Percentiles rank a stretch among this genome's conserved stretches.
Conservation (phyloP, 305 asterid species). For the Solanum hybrid region DNA sequence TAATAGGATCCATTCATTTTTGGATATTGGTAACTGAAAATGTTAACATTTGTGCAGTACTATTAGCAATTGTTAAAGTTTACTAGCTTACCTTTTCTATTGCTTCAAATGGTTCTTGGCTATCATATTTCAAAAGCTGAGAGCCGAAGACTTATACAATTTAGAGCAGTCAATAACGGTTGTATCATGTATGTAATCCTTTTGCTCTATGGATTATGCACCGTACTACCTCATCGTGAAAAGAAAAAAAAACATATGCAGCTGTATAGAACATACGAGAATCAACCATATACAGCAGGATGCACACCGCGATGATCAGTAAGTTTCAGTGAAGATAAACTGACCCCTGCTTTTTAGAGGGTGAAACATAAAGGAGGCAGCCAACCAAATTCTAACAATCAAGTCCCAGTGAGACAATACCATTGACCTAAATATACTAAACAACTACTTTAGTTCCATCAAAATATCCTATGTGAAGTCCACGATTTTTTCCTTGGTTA, state of each 20-base stretch:
- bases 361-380: neutral
- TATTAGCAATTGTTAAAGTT: neutral
- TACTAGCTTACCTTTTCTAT: neutral
- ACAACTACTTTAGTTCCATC: neutral
- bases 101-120: neutral
- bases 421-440: neutral
- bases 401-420: neutral
- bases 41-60: neutral
- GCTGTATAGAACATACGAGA: neutral
- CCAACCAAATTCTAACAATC: neutral
- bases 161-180: neutral
- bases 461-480: neutral
- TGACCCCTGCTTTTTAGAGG: neutral
- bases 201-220: neutral
- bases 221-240: neutral
- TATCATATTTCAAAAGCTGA: neutral
- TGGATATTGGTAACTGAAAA: too few relatives aligned
- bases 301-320: neutral
- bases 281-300: neutral
- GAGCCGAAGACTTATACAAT: neutral
- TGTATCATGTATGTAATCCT: neutral
- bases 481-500: neutral
- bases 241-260: neutral
- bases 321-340: neutral
- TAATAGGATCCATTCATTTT: neutral